These are phyloP conservation scores for Solanum appendiculatum DNA, from an alignment of 257 asterid genomes.

Conservation along the genomic window DNA sequence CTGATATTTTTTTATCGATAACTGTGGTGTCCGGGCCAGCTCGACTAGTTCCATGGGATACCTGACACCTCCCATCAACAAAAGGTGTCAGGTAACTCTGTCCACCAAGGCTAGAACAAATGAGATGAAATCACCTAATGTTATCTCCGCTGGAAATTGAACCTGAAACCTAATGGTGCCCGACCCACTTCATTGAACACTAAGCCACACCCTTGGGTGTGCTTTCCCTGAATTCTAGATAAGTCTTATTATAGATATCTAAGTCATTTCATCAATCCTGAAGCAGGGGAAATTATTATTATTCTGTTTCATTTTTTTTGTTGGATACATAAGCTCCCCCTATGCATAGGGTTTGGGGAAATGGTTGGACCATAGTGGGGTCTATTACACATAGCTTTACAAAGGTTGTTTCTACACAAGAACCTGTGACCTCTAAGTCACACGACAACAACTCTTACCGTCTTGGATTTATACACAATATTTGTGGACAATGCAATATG, in stretches of 20 bases:
- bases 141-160: background rate
- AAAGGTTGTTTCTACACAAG: background rate
- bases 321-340: background rate
- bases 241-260: background rate
- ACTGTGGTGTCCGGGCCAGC: background rate
- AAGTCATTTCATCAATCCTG: background rate
- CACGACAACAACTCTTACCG: background rate
- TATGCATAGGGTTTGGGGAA: background rate
- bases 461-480: background rate
- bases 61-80: background rate
- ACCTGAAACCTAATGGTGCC: background rate
- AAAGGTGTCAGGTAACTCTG: fast-evolving
- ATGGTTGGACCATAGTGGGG: background rate
- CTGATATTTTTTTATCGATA: background rate
- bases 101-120: background rate
- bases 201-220: background rate
- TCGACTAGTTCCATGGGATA: background rate
- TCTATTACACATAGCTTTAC: background rate
- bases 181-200: no score
- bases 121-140: background rate
- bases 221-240: background rate
- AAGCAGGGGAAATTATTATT: background rate
- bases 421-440: background rate
- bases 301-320: background rate
- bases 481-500: background rate